These are phyloP conservation scores for Fusarium marasasianum DNA, from an alignment of 2,329 filamentous ascomycete species.

Conservation along the genomic window DNA sequence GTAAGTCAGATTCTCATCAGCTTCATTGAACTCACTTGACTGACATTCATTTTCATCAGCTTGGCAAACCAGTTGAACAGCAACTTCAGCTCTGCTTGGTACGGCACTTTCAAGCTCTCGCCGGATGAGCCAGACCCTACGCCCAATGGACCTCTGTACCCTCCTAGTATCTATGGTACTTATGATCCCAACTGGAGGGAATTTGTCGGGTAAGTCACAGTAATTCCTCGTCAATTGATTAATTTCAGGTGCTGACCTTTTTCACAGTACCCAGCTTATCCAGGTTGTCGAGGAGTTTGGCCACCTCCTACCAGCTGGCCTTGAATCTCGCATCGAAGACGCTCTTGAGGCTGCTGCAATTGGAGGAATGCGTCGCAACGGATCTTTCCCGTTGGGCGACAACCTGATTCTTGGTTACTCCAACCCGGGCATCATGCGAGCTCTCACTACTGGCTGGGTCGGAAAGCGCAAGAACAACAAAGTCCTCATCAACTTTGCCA, in stretches of 20 bases:
- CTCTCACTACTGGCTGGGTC: constrained; percentile 53
- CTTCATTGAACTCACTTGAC: fast-evolving
- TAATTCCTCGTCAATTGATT: fast-evolving
- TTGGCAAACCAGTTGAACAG: constrained; percentile 9
- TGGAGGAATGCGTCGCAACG: constrained; percentile 15
- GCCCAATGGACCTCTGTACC: neutral
- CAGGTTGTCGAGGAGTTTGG: constrained; percentile 8
- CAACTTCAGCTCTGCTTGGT: constrained; percentile 10
- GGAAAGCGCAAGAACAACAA: constrained; percentile 50
- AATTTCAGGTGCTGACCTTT: neutral
- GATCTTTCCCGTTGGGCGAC: neutral
- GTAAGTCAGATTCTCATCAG: neutral
- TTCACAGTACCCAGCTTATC: neutral
- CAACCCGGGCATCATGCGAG: constrained; percentile 55
- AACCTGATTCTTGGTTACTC: constrained; percentile 48
- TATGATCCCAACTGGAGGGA: constrained; percentile 20
- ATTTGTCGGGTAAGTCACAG: neutral
- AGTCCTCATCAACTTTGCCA: constrained; percentile 50
- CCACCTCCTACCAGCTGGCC: neutral
- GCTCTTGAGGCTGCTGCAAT: constrained; percentile 7
- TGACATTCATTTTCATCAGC: neutral
- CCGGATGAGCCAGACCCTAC: constrained; percentile 18
- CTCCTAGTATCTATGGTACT: constrained; percentile 4
- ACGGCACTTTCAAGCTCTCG: constrained; percentile 10
- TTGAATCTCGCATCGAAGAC: constrained; percentile 5